A percentile compares a stretch with the other conserved stretches of the same genome.
These are phyloP conservation scores for Trebouxiophyceae sp. DNA, from an alignment of 163 green algal species.

Conservation along the genomic window DNA sequence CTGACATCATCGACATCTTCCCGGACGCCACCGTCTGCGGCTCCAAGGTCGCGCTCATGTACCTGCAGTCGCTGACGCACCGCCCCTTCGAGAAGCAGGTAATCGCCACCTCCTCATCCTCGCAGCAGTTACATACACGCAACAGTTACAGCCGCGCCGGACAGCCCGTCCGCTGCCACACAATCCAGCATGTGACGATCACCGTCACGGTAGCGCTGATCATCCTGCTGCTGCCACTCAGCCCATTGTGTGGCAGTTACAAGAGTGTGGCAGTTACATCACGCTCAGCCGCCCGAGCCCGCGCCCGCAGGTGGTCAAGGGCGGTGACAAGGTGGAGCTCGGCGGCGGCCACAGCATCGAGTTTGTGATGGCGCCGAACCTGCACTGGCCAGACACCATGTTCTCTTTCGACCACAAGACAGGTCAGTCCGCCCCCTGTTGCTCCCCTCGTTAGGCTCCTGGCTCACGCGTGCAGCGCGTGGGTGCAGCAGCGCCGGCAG, in stretches of 20 bases:
- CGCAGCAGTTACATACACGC: too few relatives aligned
- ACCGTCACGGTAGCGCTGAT: too few relatives aligned
- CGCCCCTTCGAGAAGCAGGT: conserved; percentile 49
- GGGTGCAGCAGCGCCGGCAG: too few relatives aligned
- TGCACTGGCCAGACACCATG: conserved; percentile 72
- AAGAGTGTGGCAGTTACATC: too few relatives aligned
- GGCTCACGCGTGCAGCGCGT: too few relatives aligned
- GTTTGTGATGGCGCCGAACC: conserved; percentile 95
- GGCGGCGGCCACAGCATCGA: conserved; percentile 73
- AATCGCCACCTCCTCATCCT: too few relatives aligned
- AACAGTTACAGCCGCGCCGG: too few relatives aligned
- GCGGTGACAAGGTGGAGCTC: conserved; percentile 31
- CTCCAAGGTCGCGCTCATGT: conserved; percentile 59
- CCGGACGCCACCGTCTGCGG: conserved; percentile 76
- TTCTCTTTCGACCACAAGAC: conserved; percentile 15
- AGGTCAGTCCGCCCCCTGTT: neutral
- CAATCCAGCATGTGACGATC: too few relatives aligned
- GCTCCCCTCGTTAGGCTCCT: neutral
- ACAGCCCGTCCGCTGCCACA: too few relatives aligned
- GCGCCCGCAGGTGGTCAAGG: conserved; percentile 56
- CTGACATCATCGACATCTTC: conserved; percentile 67
- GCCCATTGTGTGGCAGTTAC: too few relatives aligned
- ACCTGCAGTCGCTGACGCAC: conserved; percentile 61
- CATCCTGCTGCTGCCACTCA: too few relatives aligned
- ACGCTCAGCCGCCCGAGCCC: too few relatives aligned